Evolutionary conservation across 1,284 basidiomycete genomes (phyloP).

Genomic region (Inonotus obliquus): DNA sequence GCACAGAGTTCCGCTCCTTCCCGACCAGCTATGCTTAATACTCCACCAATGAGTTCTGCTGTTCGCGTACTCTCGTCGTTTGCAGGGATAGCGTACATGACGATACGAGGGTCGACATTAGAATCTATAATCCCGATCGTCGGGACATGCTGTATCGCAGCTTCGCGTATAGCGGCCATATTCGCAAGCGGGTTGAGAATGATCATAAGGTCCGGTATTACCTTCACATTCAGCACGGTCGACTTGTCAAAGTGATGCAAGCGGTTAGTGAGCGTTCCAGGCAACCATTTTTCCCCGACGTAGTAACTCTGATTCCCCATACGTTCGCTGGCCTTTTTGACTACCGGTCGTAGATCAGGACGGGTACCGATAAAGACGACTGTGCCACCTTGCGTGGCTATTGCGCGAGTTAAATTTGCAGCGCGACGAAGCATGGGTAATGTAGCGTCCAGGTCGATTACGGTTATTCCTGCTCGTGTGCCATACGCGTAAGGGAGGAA

Average conservation of each 20-base stretch:
- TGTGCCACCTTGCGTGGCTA: slow-evolving; percentile 80
- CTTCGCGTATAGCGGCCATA: slow-evolving; percentile 81
- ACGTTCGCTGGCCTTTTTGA: slow-evolving; percentile 78
- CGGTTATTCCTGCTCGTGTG: slow-evolving; percentile 81
- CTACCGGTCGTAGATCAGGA: slow-evolving; percentile 69
- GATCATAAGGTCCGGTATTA: slow-evolving; percentile 84
- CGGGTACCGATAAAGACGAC: slow-evolving; percentile 91
- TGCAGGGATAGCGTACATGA: slow-evolving; percentile 97
- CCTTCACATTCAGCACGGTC: slow-evolving; percentile 50
- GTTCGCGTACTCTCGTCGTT: slow-evolving; percentile 94
- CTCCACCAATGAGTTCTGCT: slow-evolving; percentile 86
- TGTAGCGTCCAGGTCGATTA: slow-evolving; percentile 96
- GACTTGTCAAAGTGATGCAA: slow-evolving; percentile 70
- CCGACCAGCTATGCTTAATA: slow-evolving; percentile 87
- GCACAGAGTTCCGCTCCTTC: slow-evolving; percentile 57
- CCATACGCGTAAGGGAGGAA: slow-evolving; percentile 96
- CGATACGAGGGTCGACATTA: slow-evolving; percentile 92
- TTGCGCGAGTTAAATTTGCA: slow-evolving; percentile 79
- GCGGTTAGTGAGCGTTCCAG: slow-evolving; percentile 92
- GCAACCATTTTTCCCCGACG: slow-evolving; percentile 87
- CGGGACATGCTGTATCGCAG: slow-evolving; percentile 78
- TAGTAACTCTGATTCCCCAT: slow-evolving; percentile 77
- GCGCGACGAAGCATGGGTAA: slow-evolving; percentile 89
- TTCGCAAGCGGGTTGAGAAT: slow-evolving; percentile 88
- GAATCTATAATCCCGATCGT: slow-evolving; percentile 92